Evolutionary conservation across 2,329 filamentous ascomycete genomes (phyloP), one percentile per base, ranked within the genome.

Genomic region (Amphichorda felina): DNA sequence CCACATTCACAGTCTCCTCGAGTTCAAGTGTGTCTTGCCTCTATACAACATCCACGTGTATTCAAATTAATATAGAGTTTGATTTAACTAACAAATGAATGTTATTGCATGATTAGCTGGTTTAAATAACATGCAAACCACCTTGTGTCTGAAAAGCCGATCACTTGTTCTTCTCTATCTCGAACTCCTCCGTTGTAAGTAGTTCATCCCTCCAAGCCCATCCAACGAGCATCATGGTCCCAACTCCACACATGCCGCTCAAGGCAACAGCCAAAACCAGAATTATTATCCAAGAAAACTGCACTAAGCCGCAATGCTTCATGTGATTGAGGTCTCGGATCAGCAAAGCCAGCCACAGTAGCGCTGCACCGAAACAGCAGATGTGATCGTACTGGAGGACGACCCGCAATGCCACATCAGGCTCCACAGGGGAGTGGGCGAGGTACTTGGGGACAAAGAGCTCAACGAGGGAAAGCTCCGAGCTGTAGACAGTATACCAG

Each of bases 371-470:
- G 6, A 42, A 44, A 11, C 39, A 39, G 19, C 43, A 43, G 4
- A 53, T 33, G n/a, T 50, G 46, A 14, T 55, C 51, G 19, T 46
- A 54, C 34, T 55, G 51, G 0, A 54, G 39, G 2, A 55, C 33
- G 1, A 39, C 44, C 13, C 43, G 37, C 1, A 53, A 30, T 2
- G 41, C 41, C 1, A 41, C 33, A 1, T 37, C 35, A 3, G 44
- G 30, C 10, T 39, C 31, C 0, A 40, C 29, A 0, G 51, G 50
- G 2, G 25, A 36, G 8, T 41, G 31, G 7, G 42, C 13, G 2
- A 54, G 36, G 9, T 53, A 44, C 25, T 41, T 41, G 0, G 50
- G 51, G 1, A 54, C 16, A 5, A 51, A 50, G 1, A 47, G 11
- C 2, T 50, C 42, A 0, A 36, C 25, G 0, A 45, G 2, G 1